phyloP scores from a whole-genome alignment of 2,329 filamentous ascomycete genomes.

The Nannizziopsis arthrosporioides region DNA sequence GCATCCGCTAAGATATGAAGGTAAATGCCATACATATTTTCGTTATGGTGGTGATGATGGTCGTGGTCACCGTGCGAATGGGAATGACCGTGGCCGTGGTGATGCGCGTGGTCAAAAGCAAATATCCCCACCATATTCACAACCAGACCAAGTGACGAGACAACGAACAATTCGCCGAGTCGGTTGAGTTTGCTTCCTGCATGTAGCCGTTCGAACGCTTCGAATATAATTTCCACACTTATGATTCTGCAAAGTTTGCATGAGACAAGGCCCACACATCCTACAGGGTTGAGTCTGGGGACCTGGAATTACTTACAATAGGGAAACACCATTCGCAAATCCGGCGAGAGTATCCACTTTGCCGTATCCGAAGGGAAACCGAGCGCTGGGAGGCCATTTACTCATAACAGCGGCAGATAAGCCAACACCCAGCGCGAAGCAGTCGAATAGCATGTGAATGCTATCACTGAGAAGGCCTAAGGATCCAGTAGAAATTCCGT shows the following conservation, averaged over 20 bases:
- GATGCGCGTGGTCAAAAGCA: slow-evolving; percentile 62
- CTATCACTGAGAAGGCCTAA: slow-evolving; percentile 92
- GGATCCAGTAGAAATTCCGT: slow-evolving; percentile 86
- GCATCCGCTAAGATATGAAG: slow-evolving; percentile 91
- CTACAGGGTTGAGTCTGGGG: background rate
- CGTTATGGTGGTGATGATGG: slow-evolving; percentile 58
- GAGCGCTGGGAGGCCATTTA: slow-evolving; percentile 83
- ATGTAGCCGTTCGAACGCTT: slow-evolving; percentile 76
- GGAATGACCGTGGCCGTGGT: slow-evolving; percentile 31
- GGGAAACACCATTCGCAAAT: slow-evolving; percentile 89
- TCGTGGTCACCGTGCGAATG: slow-evolving; percentile 23
- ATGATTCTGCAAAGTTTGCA: slow-evolving; percentile 52
- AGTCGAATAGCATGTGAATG: slow-evolving; percentile 99
- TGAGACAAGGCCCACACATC: background rate
- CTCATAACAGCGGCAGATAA: slow-evolving; percentile 86
- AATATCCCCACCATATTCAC: slow-evolving; percentile 90
- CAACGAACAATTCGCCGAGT: slow-evolving; percentile 73
- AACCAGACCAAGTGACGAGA: slow-evolving; percentile 72
- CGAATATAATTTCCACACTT: slow-evolving; percentile 89
- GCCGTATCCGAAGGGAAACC: slow-evolving; percentile 89
- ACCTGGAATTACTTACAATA: slow-evolving; percentile 61
- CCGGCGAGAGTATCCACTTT: slow-evolving; percentile 95
- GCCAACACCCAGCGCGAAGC: slow-evolving; percentile 79
- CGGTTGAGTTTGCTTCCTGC: slow-evolving; percentile 75
- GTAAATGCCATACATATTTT: slow-evolving; percentile 98